Percentiles rank a stretch among this genome's conserved stretches.
phyloP scores from a whole-genome alignment of 2,329 filamentous ascomycete species.

The Aureobasidium pullulans region DNA sequence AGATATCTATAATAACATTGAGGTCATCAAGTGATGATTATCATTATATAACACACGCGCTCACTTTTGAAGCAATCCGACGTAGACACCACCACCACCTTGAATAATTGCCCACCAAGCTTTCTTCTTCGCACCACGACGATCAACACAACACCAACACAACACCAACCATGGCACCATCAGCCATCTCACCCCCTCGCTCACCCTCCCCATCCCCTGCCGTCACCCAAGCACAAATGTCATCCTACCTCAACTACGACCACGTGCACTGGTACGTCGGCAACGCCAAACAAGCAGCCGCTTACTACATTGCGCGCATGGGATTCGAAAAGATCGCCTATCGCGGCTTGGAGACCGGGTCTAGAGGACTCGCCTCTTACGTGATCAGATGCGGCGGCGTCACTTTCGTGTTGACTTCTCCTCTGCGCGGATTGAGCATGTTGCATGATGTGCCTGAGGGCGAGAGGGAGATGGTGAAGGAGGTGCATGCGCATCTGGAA shows the following conservation, averaged over 20 bases:
- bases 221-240: slow-evolving; percentile 9
- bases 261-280: slow-evolving; percentile 95
- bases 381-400: slow-evolving; percentile 71
- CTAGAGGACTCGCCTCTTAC: slow-evolving; percentile 71
- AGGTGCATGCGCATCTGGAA: slow-evolving; percentile 78
- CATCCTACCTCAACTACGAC: slow-evolving; percentile 72
- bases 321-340: slow-evolving; percentile 80
- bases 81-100: not conserved
- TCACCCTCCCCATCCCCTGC: not conserved
- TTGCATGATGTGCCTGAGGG: slow-evolving; percentile 31
- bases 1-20: not conserved
- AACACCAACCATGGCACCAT: slow-evolving; percentile 30
- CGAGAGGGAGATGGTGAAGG: slow-evolving; percentile 59
- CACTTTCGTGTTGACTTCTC: slow-evolving; percentile 77
- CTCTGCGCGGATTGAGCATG: slow-evolving; percentile 49
- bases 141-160: no score
- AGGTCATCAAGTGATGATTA: not conserved
- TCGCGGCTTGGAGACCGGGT: slow-evolving; percentile 80
- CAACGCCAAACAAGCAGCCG: slow-evolving; percentile 90
- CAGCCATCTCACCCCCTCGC: slow-evolving; percentile 25
- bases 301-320: slow-evolving; percentile 81
- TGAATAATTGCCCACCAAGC: slow-evolving; percentile 4
- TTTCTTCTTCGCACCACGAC: not conserved
- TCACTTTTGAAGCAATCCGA: not conserved
- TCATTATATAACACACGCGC: not conserved